Evolutionary conservation across 1,284 basidiomycete species (phyloP).

Genomic region (Abortiporus biennis): DNA sequence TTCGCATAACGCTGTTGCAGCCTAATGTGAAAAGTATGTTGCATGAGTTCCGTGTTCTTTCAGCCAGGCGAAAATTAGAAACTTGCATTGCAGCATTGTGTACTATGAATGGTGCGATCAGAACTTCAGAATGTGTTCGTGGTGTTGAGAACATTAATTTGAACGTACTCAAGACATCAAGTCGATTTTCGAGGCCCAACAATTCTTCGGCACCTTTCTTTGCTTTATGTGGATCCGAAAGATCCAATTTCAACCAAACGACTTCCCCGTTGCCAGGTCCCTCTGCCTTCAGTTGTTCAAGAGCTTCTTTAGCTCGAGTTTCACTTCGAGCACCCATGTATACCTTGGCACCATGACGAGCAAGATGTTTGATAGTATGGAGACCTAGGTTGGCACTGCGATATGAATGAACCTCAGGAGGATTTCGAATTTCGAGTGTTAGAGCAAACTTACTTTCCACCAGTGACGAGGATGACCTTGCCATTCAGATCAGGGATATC

Average conservation of each 20-base stretch:
- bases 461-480: constrained; percentile 36
- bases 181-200: constrained; percentile 35
- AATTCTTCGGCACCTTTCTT: constrained; percentile 42
- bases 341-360: constrained; percentile 35
- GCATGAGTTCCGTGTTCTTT: too few species aligned
- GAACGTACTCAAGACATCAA: constrained; percentile 47
- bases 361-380: constrained; percentile 31
- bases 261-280: constrained; percentile 32
- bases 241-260: constrained; percentile 39
- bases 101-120: constrained; percentile 27
- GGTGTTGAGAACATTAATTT: too few species aligned
- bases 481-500: constrained; percentile 32
- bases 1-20: too few species aligned
- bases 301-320: constrained; percentile 31
- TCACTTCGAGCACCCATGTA: constrained; percentile 36
- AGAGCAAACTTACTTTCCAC: constrained; percentile 29
- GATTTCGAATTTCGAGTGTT: too few species aligned
- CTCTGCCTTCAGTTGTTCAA: constrained; percentile 27
- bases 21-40: too few species aligned
- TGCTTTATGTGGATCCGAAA: constrained; percentile 34
- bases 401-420: too few species aligned
- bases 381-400: constrained; percentile 34
- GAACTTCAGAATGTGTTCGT: neutral
- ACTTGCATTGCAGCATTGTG: constrained; percentile 47
- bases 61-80: neutral